phyloP scores from a whole-genome alignment of 1,139 yeast species.

The Pneumocystis carinii region DNA sequence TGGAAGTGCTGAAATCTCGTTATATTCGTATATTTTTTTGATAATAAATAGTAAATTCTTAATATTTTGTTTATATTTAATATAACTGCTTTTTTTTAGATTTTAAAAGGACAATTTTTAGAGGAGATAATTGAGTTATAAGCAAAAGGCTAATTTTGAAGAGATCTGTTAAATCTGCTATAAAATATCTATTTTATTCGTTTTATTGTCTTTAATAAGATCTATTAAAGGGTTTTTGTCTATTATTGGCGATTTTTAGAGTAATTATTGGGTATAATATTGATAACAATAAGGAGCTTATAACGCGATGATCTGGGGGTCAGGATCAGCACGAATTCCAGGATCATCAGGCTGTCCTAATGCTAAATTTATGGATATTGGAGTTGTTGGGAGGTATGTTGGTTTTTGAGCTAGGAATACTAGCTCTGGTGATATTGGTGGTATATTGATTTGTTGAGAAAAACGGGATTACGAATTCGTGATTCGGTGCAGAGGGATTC shows the following conservation, averaged over 20 bases:
- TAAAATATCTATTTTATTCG: background rate
- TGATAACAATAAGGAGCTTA: background rate
- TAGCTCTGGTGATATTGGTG: background rate
- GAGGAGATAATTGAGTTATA: background rate
- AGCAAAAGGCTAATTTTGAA: background rate
- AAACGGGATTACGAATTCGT: constrained; percentile 12
- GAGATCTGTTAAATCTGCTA: background rate
- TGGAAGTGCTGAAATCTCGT: background rate
- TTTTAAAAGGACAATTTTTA: background rate
- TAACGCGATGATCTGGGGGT: background rate
- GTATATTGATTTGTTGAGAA: constrained; percentile 5
- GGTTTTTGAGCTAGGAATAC: constrained; percentile 4
- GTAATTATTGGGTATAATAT: background rate
- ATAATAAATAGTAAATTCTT: background rate
- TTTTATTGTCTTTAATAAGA: background rate
- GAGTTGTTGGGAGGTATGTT: constrained; percentile 9
- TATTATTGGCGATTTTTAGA: background rate
- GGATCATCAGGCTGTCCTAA: background rate
- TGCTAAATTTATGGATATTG: constrained; percentile 5
- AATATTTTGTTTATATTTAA: background rate
- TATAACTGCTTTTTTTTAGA: background rate
- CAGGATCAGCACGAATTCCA: background rate
- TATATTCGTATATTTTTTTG: background rate
- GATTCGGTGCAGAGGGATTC: constrained; percentile 33
- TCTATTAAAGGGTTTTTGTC: background rate